Evolutionary conservation across 495 filamentous ascomycete species (phyloP).

Genomic region (Friedmanniomyces endolithicus): DNA sequence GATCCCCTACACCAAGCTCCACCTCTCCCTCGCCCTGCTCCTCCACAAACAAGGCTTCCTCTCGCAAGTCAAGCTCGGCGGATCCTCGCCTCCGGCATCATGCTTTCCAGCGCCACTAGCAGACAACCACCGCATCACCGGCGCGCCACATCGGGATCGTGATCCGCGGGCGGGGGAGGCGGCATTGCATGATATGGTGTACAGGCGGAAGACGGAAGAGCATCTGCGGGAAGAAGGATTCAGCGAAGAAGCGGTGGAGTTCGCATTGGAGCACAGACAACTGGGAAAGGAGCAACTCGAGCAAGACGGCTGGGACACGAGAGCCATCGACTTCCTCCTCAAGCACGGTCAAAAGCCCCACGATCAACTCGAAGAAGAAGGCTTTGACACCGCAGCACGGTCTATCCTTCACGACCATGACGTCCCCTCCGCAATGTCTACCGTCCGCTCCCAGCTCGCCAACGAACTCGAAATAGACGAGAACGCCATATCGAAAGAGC

Average conservation of each 20-base stretch:
- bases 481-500: not conserved
- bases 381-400: constrained; percentile 60
- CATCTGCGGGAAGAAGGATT: constrained; percentile 5
- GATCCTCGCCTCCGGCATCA: constrained; percentile 50
- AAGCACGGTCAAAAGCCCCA: not conserved
- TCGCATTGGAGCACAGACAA: constrained; percentile 5
- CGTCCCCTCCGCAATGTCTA: not conserved
- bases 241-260: constrained; percentile 7
- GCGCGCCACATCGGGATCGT: constrained; percentile 27
- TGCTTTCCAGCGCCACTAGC: constrained; percentile 26
- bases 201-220: not conserved
- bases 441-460: not conserved
- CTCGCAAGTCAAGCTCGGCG: constrained; percentile 67
- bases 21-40: constrained; percentile 59
- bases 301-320: constrained; percentile 9
- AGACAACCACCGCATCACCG: constrained; percentile 19
- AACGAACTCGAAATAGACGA: not conserved
- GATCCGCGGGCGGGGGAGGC: constrained; percentile 47
- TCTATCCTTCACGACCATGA: not conserved
- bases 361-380: constrained; percentile 27
- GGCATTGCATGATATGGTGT: constrained; percentile 20
- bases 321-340: constrained; percentile 11
- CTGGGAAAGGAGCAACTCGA: constrained; percentile 11
- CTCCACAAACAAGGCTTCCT: constrained; percentile 77
- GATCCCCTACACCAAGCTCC: constrained; percentile 67